phyloP scores from a whole-genome alignment of 371 early-diverging fungal species.

The Blastocladiella emersonii region DNA sequence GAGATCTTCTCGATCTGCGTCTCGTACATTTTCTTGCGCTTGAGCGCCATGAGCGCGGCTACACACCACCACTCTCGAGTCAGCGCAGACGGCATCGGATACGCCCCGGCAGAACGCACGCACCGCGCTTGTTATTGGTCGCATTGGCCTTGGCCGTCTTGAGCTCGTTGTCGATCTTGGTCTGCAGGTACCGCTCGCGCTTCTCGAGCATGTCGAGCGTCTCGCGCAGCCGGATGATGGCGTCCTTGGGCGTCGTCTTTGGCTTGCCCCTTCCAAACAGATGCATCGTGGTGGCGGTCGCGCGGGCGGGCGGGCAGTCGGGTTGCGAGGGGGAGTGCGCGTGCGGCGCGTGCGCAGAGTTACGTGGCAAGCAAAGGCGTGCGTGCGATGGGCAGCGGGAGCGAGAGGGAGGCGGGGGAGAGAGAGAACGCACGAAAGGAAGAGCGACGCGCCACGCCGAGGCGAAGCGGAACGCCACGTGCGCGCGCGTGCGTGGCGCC shows the following conservation, averaged over 20 bases:
- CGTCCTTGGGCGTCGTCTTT: conserved; percentile 81
- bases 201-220: conserved; percentile 87
- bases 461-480: too few relatives aligned
- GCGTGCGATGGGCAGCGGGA: too few relatives aligned
- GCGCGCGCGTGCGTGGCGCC: too few relatives aligned
- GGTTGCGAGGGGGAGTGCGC: too few relatives aligned
- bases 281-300: conserved; percentile 49
- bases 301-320: too few relatives aligned
- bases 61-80: not conserved
- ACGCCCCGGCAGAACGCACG: conserved; percentile 9
- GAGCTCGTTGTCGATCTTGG: conserved; percentile 75
- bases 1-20: conserved; percentile 74
- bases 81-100: not conserved
- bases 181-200: conserved; percentile 70
- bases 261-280: conserved; percentile 62
- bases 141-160: conserved; percentile 79
- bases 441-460: too few relatives aligned
- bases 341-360: too few relatives aligned
- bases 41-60: conserved; percentile 87
- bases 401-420: too few relatives aligned
- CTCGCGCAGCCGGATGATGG: conserved; percentile 82
- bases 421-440: too few relatives aligned
- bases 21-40: conserved; percentile 80
- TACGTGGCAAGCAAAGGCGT: too few relatives aligned
- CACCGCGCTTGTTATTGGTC: conserved; percentile 83